Evolutionary conservation across 371 early-diverging fungal genomes (phyloP).

Genomic region (Lichtheimia ornata): DNA sequence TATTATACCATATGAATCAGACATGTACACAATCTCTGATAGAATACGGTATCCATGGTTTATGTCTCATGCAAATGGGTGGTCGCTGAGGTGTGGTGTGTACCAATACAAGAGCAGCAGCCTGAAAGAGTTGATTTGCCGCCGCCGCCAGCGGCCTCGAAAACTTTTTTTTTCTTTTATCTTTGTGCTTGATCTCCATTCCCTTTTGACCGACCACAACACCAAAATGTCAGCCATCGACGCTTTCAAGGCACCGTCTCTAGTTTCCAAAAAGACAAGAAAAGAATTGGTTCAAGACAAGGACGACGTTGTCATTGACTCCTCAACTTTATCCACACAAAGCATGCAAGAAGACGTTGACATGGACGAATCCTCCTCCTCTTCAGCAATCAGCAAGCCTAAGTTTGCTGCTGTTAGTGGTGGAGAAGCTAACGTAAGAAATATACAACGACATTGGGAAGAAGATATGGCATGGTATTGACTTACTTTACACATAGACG

Average conservation of each 20-base stretch:
- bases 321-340: slow-evolving; percentile 57
- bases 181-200: slow-evolving; percentile 4
- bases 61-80: too few species aligned
- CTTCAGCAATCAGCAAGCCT: slow-evolving; percentile 33
- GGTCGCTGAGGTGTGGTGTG: too few species aligned
- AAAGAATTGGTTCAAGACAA: slow-evolving; percentile 37
- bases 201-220: slow-evolving; percentile 10
- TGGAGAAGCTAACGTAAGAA: slow-evolving; percentile 34
- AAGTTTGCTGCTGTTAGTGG: slow-evolving; percentile 43
- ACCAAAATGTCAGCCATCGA: slow-evolving; percentile 49
- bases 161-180: slow-evolving; percentile 13
- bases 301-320: slow-evolving; percentile 64
- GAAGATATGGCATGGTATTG: not conserved
- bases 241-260: slow-evolving; percentile 58
- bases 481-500: slow-evolving; percentile 22
- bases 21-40: too few species aligned
- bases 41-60: too few species aligned
- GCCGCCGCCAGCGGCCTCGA: not conserved
- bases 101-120: too few species aligned
- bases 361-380: slow-evolving; percentile 48
- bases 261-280: slow-evolving; percentile 52
- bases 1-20: too few species aligned
- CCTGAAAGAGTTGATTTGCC: too few species aligned
- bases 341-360: slow-evolving; percentile 48
- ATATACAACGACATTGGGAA: not conserved